phyloP scores from a whole-genome alignment of 2,329 filamentous ascomycete species.

The Aureobasidium vineae region DNA sequence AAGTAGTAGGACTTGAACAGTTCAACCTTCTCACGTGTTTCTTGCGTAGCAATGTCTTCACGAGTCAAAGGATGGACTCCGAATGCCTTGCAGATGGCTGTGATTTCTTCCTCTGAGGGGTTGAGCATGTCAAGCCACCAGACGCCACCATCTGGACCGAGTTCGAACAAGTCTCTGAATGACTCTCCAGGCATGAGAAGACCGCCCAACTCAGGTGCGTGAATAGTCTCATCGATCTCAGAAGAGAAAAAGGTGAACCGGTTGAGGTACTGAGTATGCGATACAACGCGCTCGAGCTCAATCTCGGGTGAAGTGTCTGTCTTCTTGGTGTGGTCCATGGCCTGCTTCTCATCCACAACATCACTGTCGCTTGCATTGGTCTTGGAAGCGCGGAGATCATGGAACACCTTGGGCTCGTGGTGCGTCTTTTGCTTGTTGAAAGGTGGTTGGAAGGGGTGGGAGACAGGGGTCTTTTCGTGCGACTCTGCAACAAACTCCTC shows the following conservation, averaged over 20 bases:
- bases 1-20: constrained; percentile 98
- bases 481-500: constrained; percentile 79
- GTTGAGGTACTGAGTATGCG: constrained; percentile 53
- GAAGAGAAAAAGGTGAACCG: constrained; percentile 98
- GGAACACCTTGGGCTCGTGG: constrained; percentile 52
- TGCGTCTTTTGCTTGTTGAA: constrained; percentile 31
- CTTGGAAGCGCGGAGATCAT: constrained; percentile 54
- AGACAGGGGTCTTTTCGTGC: constrained; percentile 49
- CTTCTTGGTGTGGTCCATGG: constrained; percentile 41
- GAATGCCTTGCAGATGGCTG: constrained; percentile 87
- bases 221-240: constrained; percentile 87
- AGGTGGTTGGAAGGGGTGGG: constrained; percentile 41
- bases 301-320: constrained; percentile 34
- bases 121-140: constrained; percentile 98
- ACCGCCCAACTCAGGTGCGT: constrained; percentile 83
- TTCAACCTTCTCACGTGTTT: constrained; percentile 97
- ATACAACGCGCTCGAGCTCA: constrained; percentile 31
- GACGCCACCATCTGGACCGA: constrained; percentile 71
- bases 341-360: constrained; percentile 36
- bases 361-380: constrained; percentile 34
- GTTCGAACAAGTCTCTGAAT: constrained; percentile 81
- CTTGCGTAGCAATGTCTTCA: constrained; percentile 93
- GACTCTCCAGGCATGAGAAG: constrained; percentile 86
- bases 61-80: constrained; percentile 93
- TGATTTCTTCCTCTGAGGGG: constrained; percentile 83